These are phyloP conservation scores for Funneliformis caledonium DNA, from an alignment of 371 early-diverging fungal genomes.

Conservation along the genomic window DNA sequence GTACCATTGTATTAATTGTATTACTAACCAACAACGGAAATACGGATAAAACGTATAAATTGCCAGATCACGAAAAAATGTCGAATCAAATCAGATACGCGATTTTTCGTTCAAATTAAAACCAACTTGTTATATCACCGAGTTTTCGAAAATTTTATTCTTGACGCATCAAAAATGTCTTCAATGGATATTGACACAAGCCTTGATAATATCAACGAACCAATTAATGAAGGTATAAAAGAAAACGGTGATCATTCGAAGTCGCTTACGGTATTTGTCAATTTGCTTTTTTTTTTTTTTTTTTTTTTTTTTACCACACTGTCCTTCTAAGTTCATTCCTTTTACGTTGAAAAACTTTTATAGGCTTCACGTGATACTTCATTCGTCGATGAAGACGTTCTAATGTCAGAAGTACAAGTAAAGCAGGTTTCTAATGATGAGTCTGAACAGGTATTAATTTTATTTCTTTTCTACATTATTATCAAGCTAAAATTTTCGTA, in stretches of 20 bases:
- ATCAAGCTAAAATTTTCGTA: neutral
- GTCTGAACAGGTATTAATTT: neutral
- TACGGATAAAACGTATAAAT: neutral
- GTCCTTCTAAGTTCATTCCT: neutral
- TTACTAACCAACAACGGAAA: slow-evolving; percentile 1
- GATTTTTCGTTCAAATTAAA: neutral
- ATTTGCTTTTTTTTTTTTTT: neutral
- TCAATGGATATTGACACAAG: neutral
- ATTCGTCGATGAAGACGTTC: neutral
- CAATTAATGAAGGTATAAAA: neutral
- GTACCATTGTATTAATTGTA: neutral
- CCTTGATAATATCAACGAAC: neutral
- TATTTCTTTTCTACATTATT: neutral
- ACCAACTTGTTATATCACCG: neutral
- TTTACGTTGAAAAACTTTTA: neutral
- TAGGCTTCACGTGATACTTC: neutral
- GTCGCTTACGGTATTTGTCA: neutral
- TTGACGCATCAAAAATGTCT: neutral
- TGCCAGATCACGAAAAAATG: slow-evolving; percentile 3
- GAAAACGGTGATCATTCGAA: neutral
- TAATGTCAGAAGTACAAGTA: neutral
- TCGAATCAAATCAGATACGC: neutral
- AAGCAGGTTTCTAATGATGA: slow-evolving; percentile 7
- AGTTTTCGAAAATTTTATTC: neutral
- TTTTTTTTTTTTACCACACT: neutral